Conservation (phyloP, 2,329 filamentous ascomycete genomes). For the Massarina eburnea region DNA sequence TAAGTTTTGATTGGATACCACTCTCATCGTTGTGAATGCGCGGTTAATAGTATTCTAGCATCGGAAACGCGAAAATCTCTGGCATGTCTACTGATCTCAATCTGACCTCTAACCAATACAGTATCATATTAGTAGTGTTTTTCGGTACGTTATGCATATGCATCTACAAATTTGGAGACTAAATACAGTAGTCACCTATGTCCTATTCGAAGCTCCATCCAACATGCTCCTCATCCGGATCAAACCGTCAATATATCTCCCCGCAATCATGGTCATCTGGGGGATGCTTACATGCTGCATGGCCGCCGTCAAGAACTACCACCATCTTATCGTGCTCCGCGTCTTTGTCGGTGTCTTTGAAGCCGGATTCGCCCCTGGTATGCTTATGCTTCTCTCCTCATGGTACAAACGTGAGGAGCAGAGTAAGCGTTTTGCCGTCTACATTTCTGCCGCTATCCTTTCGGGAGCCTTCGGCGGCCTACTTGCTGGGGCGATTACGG, state of each 20-base stretch:
- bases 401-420: slow-evolving; percentile 64
- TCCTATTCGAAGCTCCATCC: slow-evolving; percentile 57
- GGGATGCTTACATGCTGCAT: slow-evolving; percentile 54
- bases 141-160: slow-evolving; percentile 49
- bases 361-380: slow-evolving; percentile 58
- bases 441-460: slow-evolving; percentile 60
- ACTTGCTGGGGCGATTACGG: slow-evolving; percentile 53
- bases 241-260: slow-evolving; percentile 53
- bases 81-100: slow-evolving; percentile 53
- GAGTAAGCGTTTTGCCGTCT: slow-evolving; percentile 59
- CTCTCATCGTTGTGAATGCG: not conserved
- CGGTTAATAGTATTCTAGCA: slow-evolving; percentile 32
- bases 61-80: slow-evolving; percentile 56
- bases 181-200: slow-evolving; percentile 41
- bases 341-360: slow-evolving; percentile 60
- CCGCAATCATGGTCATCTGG: slow-evolving; percentile 58
- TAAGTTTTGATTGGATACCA: slow-evolving; percentile 11
- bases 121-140: slow-evolving; percentile 56
- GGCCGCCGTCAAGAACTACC: slow-evolving; percentile 51
- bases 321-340: slow-evolving; percentile 54
- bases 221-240: slow-evolving; percentile 56
- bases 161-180: slow-evolving; percentile 39
- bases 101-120: slow-evolving; percentile 54
- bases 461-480: slow-evolving; percentile 58
- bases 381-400: slow-evolving; percentile 57